Conservation (phyloP, 768 basidiomycete genomes). For the Pisolithus albus region DNA sequence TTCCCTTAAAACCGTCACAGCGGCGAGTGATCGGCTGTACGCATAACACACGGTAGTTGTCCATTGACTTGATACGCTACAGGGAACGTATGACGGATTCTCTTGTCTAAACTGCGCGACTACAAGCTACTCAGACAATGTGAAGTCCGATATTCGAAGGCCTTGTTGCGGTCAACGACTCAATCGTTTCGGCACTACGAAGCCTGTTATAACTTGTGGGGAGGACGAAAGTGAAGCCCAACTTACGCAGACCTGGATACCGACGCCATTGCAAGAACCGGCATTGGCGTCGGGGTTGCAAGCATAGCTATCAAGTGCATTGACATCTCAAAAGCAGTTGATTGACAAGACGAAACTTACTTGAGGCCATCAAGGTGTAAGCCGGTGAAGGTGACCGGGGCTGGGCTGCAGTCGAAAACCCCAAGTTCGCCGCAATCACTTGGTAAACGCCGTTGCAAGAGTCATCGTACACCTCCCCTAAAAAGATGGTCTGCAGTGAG, state of each 20-base stretch:
- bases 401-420: constrained; percentile 15
- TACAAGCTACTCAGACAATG: too few relatives aligned
- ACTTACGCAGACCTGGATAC: constrained; percentile 26
- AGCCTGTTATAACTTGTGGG: background rate
- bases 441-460: too few relatives aligned
- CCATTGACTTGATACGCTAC: too few relatives aligned
- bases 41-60: too few relatives aligned
- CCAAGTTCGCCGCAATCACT: too few relatives aligned
- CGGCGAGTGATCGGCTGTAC: too few relatives aligned
- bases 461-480: too few relatives aligned
- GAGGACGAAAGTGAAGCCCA: too few relatives aligned
- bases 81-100: too few relatives aligned
- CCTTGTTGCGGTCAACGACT: background rate
- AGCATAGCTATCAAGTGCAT: background rate
- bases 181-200: background rate
- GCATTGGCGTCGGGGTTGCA: constrained; percentile 9
- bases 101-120: too few relatives aligned
- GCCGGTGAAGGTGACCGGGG: constrained; percentile 20
- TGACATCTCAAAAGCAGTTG: background rate
- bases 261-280: constrained; percentile 11
- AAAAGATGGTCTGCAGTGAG: background rate
- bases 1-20: too few relatives aligned
- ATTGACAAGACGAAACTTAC: background rate
- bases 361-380: constrained; percentile 4
- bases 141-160: background rate